A percentile compares a stretch with the other conserved stretches of the same genome.
phyloP scores from a whole-genome alignment of 495 filamentous ascomycete species.

The Talaromyces wortmannii region DNA sequence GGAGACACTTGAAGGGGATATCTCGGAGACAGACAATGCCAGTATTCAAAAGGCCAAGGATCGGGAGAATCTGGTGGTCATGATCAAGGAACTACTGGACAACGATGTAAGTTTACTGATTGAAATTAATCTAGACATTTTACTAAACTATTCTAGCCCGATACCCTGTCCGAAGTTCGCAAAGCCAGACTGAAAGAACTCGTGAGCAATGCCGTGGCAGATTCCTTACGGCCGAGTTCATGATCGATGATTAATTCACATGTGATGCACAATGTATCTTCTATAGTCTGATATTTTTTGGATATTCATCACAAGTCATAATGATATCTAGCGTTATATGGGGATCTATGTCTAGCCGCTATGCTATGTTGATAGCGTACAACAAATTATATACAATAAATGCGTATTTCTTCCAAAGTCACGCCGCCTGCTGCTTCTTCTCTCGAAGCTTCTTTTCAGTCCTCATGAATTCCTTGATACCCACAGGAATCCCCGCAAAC shows the following conservation, averaged over 20 bases:
- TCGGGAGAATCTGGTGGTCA: slow-evolving; percentile 57
- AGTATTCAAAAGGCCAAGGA: slow-evolving; percentile 36
- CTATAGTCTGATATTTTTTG: too few relatives aligned
- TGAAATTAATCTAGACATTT: neutral
- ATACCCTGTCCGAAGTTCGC: slow-evolving; percentile 17
- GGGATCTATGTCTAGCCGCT: neutral
- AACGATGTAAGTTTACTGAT: slow-evolving; percentile 31
- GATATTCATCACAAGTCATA: too few relatives aligned
- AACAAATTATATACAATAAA: neutral
- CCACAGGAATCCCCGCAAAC: slow-evolving; percentile 80
- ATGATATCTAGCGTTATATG: too few relatives aligned
- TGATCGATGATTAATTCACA: neutral
- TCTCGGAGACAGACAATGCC: slow-evolving; percentile 12
- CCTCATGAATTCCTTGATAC: slow-evolving; percentile 95
- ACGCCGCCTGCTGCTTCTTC: slow-evolving; percentile 45
- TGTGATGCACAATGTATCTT: too few relatives aligned
- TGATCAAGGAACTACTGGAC: slow-evolving; percentile 52
- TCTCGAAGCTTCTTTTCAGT: slow-evolving; percentile 87
- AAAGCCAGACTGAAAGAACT: slow-evolving; percentile 20
- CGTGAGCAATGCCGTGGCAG: slow-evolving; percentile 10
- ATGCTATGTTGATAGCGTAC: neutral
- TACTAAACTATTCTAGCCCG: slow-evolving; percentile 17
- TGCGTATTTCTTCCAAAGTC: too few relatives aligned
- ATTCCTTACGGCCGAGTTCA: neutral
- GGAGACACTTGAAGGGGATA: slow-evolving; percentile 37